Percentiles rank a stretch among this genome's conserved stretches.
Evolutionary conservation across 1,284 basidiomycete species (phyloP).

Genomic region (Malassezia pachydermatis): DNA sequence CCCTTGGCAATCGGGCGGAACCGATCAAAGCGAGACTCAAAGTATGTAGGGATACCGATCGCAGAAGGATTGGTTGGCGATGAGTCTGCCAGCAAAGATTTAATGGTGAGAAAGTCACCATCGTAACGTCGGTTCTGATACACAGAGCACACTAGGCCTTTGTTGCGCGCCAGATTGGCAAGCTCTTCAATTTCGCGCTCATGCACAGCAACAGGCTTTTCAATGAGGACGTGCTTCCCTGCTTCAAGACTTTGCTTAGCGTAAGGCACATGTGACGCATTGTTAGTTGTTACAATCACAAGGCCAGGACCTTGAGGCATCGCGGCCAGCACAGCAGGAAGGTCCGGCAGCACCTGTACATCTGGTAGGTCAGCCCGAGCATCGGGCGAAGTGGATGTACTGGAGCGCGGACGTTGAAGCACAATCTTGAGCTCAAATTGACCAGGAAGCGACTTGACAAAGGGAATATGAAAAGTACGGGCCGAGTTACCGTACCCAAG

Average conservation of each 20-base stretch:
- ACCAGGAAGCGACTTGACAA: slow-evolving; percentile 31
- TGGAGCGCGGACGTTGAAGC: slow-evolving; percentile 33
- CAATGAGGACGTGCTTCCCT: slow-evolving; percentile 42
- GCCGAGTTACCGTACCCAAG: slow-evolving; percentile 40
- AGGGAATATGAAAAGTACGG: slow-evolving; percentile 41
- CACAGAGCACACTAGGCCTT: slow-evolving; percentile 37
- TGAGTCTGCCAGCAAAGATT: slow-evolving; percentile 22
- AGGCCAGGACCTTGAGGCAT: slow-evolving; percentile 33
- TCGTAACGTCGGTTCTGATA: slow-evolving; percentile 46
- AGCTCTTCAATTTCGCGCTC: slow-evolving; percentile 26
- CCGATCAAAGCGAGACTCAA: slow-evolving; percentile 42
- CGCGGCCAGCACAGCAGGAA: slow-evolving; percentile 30
- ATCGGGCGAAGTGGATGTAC: slow-evolving; percentile 19
- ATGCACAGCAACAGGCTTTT: slow-evolving; percentile 39
- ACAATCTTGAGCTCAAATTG: slow-evolving; percentile 35
- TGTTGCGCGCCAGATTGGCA: slow-evolving; percentile 22
- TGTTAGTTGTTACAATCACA: slow-evolving; percentile 44
- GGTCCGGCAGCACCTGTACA: slow-evolving; percentile 26
- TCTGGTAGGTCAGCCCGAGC: slow-evolving; percentile 27
- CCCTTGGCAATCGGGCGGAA: slow-evolving; percentile 41
- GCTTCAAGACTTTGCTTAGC: slow-evolving; percentile 36
- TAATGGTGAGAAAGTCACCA: slow-evolving; percentile 42
- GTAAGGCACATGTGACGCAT: slow-evolving; percentile 39
- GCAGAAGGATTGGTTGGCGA: slow-evolving; percentile 24
- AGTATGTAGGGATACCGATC: slow-evolving; percentile 35